phyloP scores from a whole-genome alignment of 176 grass and related monocot species.

The Tillandsia fasciculata region DNA sequence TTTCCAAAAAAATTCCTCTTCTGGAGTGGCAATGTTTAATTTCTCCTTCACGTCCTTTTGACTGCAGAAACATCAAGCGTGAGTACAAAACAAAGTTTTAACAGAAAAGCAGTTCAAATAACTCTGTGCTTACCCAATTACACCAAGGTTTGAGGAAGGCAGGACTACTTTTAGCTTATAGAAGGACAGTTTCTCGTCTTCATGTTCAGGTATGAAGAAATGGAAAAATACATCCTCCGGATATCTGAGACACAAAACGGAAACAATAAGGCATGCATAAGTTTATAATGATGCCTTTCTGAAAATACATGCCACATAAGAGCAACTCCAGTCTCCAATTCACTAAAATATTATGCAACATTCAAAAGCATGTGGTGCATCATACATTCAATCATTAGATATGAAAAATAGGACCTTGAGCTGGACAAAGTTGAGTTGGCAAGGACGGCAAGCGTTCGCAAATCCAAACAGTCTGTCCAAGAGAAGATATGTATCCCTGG shows the following conservation, averaged over 20 bases:
- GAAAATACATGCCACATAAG: not conserved
- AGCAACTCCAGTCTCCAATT: not conserved
- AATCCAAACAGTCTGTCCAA: conserved; percentile 68
- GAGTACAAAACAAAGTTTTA: conserved; percentile 10
- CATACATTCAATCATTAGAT: not conserved
- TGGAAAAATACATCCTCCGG: conserved; percentile 56
- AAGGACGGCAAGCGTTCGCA: conserved; percentile 49
- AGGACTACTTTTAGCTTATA: conserved; percentile 78
- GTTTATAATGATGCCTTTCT: not conserved
- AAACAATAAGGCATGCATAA: not conserved
- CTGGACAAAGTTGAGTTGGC: conserved; percentile 69
- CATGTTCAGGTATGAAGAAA: conserved; percentile 67
- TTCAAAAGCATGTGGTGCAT: not conserved
- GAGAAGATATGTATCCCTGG: conserved; percentile 48
- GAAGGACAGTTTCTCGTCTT: conserved; percentile 36
- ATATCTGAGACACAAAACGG: conserved; percentile 46
- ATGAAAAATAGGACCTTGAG: conserved; percentile 48
- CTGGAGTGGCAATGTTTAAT: conserved; percentile 48
- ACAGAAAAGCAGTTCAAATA: conserved; percentile 1
- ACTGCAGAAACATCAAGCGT: conserved; percentile 34
- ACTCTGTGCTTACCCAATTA: conserved; percentile 46
- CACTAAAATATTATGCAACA: not conserved
- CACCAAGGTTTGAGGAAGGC: conserved; percentile 59
- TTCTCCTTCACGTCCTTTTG: conserved; percentile 59
- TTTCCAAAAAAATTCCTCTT: conserved; percentile 40